phyloP scores from a whole-genome alignment of 1,284 basidiomycete genomes.

The Wallemia ichthyophaga region DNA sequence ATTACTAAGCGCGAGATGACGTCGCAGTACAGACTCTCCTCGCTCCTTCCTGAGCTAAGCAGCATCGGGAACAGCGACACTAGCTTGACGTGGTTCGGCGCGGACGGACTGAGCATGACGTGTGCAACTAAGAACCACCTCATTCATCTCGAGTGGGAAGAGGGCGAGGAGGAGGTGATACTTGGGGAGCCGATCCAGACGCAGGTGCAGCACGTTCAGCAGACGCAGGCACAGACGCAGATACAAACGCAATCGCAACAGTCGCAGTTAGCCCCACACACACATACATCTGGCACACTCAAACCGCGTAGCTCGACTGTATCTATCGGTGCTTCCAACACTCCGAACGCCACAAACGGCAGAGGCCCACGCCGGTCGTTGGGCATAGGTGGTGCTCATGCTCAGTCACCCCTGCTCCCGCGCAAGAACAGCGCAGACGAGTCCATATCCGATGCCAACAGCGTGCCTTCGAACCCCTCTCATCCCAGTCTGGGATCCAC shows the following conservation, averaged over 20 bases:
- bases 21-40: slow-evolving; percentile 43
- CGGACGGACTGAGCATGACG: slow-evolving; percentile 46
- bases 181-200: background rate
- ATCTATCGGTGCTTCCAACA: background rate
- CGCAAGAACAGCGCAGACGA: background rate
- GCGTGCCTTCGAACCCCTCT: too few species aligned
- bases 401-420: background rate
- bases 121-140: slow-evolving; percentile 67
- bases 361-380: background rate
- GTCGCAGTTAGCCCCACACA: too few species aligned
- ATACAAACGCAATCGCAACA: too few species aligned
- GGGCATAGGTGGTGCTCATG: background rate
- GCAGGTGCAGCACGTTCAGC: background rate
- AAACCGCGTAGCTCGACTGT: background rate
- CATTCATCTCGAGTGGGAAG: slow-evolving; percentile 59
- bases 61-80: slow-evolving; percentile 30
- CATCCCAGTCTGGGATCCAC: too few species aligned
- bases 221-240: too few species aligned
- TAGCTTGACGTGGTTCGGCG: slow-evolving; percentile 38
- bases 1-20: slow-evolving; percentile 70
- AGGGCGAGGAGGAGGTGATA: slow-evolving; percentile 22
- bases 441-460: background rate
- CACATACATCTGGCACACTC: background rate
- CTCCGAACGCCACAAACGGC: background rate
- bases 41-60: slow-evolving; percentile 32